Evolutionary conservation across 2,329 filamentous ascomycete genomes (phyloP), one percentile per base, ranked within the genome.

Genomic region (Calonectria leucothoes): DNA sequence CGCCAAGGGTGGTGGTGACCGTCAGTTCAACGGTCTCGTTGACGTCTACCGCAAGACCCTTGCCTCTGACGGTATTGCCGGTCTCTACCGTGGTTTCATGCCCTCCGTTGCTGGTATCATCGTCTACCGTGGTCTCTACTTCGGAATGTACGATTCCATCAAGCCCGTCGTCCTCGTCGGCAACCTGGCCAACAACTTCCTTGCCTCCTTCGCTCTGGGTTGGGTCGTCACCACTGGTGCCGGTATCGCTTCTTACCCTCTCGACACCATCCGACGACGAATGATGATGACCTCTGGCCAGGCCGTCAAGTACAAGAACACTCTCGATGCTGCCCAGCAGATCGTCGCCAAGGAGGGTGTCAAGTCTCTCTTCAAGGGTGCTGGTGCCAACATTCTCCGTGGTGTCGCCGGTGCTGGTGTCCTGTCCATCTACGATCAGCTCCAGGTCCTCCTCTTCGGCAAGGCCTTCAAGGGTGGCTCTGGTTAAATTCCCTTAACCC

Each of bases 61-160:
- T 84, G 96, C 97, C 83, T 94, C 95, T 84, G 97, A 99, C 88
- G 97, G 97, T 97, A 92, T 99, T 90, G 94, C 93, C 86, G 97
- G 97, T 97, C 96, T 99, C 86, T 99, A 99, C 95, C 97, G 97
- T 98, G 97, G 97, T 92, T 99, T 99, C 94, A 95, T 96, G 92
- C 97, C 97, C 88, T 99, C 97, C 85, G 97, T 99, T 86, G 92
- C 94, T 89, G 97, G 97, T 94, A 99, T 99, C 89, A 89, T 99
- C 85, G 97, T 99, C 91, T 99, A 99, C 95, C 97, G 97, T 95
- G 97, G 97, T 98, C 95, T 99, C 84, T 99, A 99, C 96, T 99
- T 99, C 94, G 97, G 97, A 88, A 94, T 99, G 94, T 99, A 99
- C 95, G 97, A 99, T 91, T 99, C 97, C 83, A 93, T 99, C 93